Evolutionary conservation across 2,329 filamentous ascomycete species (phyloP), one percentile per base, ranked within the genome.

Genomic region (Eutypa lata): DNA sequence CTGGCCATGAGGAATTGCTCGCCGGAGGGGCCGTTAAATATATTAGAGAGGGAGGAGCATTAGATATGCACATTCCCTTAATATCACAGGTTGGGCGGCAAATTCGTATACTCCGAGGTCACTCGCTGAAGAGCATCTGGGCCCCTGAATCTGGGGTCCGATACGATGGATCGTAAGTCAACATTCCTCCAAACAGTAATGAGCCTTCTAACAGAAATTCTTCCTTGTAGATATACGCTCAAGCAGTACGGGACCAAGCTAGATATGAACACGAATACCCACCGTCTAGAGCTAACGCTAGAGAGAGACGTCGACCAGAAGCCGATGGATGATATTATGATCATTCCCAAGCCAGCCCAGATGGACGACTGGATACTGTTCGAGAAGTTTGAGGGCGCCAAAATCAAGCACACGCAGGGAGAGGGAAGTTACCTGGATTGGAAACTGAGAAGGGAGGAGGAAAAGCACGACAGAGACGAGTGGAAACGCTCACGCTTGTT

Each of bases 151-250:
- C 71, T 2, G 82, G 82, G 2, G 61, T 84, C 26, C 71, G 82
- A 54, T 84, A 83, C 55, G 82, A 85, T 61, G 82, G 82, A 48
- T 57, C 82, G 79, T 83, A 68, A 65, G 79, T 70, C 21, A n/a
- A n/a, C 35, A 16, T 40, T 7, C 22, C 24, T 57, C 50, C 53
- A 50, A 37, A 53, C 18, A 19, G 8, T 14, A 22, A 35, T 18
- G 13, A 37, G 28, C 21, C 18, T 42, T 7, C 26, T 8, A 22
- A 33, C 38, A 44, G 24, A 28, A 10, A n/a, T 7, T 3, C 3
- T n/a, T 4, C 19, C 14, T 24, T n/a, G 3, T 38, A 83, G 80
- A 28, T 82, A 82, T 61, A 73, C 65, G 2, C 67, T 84, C 43
- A 65, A 67, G 31, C 73, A 75, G 52, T 82, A 80, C 58, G 73